Percentiles rank a stretch among this genome's conserved stretches.
These are phyloP conservation scores for Pythium aristosporum DNA, from an alignment of 352 stramenopile genomes.

Conservation along the genomic window DNA sequence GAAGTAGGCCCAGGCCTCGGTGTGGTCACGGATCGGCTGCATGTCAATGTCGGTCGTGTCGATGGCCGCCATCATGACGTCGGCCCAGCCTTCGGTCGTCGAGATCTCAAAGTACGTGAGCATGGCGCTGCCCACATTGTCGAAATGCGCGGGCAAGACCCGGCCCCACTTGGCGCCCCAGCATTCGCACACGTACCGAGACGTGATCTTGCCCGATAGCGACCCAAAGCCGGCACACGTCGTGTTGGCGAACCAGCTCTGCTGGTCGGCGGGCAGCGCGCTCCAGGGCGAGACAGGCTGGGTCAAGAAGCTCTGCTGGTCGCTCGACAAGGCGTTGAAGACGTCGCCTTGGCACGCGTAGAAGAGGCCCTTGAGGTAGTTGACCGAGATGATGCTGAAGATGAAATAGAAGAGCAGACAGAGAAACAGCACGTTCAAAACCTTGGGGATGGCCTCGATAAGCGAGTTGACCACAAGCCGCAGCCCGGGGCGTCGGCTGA, in stretches of 20 bases:
- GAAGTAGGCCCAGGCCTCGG: conserved; percentile 77
- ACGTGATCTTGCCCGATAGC: conserved; percentile 40
- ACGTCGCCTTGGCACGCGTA: conserved; percentile 71
- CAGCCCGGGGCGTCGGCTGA: conserved; percentile 81
- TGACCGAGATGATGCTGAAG: conserved; percentile 94
- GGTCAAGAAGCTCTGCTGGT: conserved; percentile 49
- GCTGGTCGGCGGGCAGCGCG: conserved; percentile 30
- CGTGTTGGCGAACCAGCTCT: conserved; percentile 53
- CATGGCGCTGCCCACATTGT: conserved; percentile 84
- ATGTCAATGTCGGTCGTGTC: conserved; percentile 88
- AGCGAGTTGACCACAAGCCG: conserved; percentile 92
- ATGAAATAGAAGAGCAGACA: conserved; percentile 94
- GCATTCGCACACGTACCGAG: conserved; percentile 69
- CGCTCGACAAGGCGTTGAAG: conserved; percentile 42
- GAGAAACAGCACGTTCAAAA: conserved; percentile 90
- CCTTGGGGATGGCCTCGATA: conserved; percentile 85
- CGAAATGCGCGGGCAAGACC: conserved; percentile 74
- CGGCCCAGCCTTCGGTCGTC: conserved; percentile 90
- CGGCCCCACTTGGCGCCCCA: conserved; percentile 47
- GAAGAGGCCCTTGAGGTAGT: conserved; percentile 92
- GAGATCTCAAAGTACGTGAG: conserved; percentile 93
- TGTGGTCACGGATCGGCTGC: conserved; percentile 89
- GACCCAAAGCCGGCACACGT: conserved; percentile 40
- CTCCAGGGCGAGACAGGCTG: conserved; percentile 36
- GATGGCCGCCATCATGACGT: conserved; percentile 91